Evolutionary conservation across 345 rosid species (phyloP), one percentile per base, ranked within the genome.

Genomic region (Syzygium aqueum): DNA sequence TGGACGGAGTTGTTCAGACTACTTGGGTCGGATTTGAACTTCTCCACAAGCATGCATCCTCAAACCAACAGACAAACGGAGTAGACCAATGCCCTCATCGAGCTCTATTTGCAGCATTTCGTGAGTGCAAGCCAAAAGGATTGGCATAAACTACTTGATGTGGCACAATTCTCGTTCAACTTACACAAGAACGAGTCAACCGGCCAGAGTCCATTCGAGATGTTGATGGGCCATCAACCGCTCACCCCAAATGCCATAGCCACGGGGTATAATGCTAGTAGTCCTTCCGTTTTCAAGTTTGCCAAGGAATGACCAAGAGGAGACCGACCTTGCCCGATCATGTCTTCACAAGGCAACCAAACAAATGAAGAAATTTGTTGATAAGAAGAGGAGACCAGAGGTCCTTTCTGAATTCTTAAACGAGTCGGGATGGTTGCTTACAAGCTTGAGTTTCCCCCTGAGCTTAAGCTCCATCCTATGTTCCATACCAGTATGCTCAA

Each of bases 101-200:
- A 59, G 53, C 14, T 85, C 6, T 59, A 85, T 16, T 40, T 85
- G 12, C 9, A 1, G 8, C 78, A 85, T 63, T 59, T 30, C 53
- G 37, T 85, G 37, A 43, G 86, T 1, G 11, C 53, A 30, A 43
- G 16, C 5, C 78, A 59, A 59, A 40, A 33, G 15, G 25, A 54
- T 85, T 85, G 25, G 30, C 88, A 5, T 0, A 88, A 56, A 25
- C 6, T 88, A 5, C 43, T 53, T 0, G 84, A 86, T 1, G 27
- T 88, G 12, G 85, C 77, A 0, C 25, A 88, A 84, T 86, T 90
- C 51, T 90, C 80, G 2, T 52, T 78, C 43, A 88, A 87, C n/a
- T 51, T 90, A 2, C 52, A 83, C 1, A 5, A 12, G 61, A 86
- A 54, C 9, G 53, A 87, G 51, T 11, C 52, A 0, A 85, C 30